phyloP scores from a whole-genome alignment of 1,139 yeast species.

The Suhomyces taliae region DNA sequence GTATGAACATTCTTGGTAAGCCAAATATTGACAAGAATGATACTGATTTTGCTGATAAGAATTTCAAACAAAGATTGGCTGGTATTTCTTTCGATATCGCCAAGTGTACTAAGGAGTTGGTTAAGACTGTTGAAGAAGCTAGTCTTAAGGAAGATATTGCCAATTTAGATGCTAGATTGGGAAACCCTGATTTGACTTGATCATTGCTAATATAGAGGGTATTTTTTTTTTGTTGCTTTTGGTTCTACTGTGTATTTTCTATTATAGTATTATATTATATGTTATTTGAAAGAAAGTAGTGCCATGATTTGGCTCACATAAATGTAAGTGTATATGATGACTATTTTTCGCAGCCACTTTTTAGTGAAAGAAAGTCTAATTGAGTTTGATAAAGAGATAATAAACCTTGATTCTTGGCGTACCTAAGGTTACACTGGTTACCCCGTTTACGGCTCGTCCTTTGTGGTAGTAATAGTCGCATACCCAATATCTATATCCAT shows the following conservation, averaged over 20 bases:
- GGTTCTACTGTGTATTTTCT: slow-evolving; percentile 10
- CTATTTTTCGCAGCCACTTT: too few species aligned
- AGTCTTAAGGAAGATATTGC: slow-evolving; percentile 78
- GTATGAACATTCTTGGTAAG: slow-evolving; percentile 68
- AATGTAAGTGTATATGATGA: too few species aligned
- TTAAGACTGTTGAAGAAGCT: slow-evolving; percentile 93
- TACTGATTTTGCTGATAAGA: slow-evolving; percentile 77
- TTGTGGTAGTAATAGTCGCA: too few species aligned
- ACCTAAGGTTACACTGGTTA: too few species aligned
- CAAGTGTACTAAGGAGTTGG: slow-evolving; percentile 91
- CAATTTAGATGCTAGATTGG: slow-evolving; percentile 47
- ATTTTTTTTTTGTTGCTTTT: slow-evolving; percentile 1
- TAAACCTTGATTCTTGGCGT: too few species aligned
- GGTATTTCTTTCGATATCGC: slow-evolving; percentile 97
- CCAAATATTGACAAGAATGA: slow-evolving; percentile 51
- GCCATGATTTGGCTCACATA: too few species aligned
- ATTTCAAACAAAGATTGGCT: slow-evolving; percentile 88
- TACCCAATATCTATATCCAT: too few species aligned
- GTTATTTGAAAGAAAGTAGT: neutral
- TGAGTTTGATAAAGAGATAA: too few species aligned
- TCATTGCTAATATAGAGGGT: neutral
- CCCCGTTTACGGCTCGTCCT: too few species aligned
- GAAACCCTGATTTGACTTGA: slow-evolving; percentile 36
- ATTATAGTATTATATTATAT: neutral
- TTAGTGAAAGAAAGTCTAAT: too few species aligned